These are phyloP conservation scores for Melocanna baccifera DNA, from an alignment of 176 grass and related monocot genomes.

Conservation along the genomic window DNA sequence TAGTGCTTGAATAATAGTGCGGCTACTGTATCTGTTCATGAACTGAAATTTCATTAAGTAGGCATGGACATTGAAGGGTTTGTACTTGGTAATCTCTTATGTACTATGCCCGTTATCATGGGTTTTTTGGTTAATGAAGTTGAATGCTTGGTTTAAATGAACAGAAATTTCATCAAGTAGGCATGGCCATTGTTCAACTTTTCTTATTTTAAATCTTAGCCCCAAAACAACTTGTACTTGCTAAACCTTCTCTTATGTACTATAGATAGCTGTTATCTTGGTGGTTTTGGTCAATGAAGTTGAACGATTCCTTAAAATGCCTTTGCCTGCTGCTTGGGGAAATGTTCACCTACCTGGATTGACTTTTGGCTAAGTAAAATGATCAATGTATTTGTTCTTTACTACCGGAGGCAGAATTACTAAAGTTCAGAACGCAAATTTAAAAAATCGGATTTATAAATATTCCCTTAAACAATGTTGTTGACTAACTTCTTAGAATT, in stretches of 20 bases:
- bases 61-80: neutral
- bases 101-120: neutral
- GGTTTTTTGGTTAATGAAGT: neutral
- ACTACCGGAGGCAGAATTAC: neutral
- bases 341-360: neutral
- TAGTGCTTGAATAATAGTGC: neutral
- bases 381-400: neutral
- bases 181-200: neutral
- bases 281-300: neutral
- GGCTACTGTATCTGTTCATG: neutral
- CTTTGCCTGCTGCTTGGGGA: neutral
- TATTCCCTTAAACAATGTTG: neutral
- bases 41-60: neutral
- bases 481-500: neutral
- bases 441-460: neutral
- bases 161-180: neutral
- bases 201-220: neutral
- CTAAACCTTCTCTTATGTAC: neutral
- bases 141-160: neutral
- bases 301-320: neutral
- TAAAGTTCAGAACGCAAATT: neutral
- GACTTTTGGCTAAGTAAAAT: neutral
- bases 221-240: neutral
- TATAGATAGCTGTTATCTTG: neutral
- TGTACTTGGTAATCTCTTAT: neutral